Evolutionary conservation across 352 stramenopile species (phyloP), one percentile per base, ranked within the genome.

Genomic region (Peronospora destructor): DNA sequence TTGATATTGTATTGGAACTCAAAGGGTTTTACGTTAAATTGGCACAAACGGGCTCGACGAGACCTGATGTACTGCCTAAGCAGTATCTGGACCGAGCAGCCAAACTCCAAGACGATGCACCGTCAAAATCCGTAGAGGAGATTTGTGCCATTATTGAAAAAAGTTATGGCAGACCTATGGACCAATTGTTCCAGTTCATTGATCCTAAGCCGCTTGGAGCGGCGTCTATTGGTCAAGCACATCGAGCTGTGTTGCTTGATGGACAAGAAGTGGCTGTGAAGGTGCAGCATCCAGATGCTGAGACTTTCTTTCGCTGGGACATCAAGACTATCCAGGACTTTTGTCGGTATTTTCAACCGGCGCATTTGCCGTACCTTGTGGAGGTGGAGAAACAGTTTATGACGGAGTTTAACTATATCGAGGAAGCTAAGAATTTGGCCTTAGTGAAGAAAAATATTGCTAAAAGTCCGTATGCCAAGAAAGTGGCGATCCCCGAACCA

Each of bases 371-470:
- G 16, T 90, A 92, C 44, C 64, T 98, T 6, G 81, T 96, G 19
- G 93, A 98, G 61, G 91, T 98, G 37, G 94, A 98, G 71, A 95
- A 95, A 53, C 94, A 98, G 71, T 98, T 98, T 61, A 93, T 97
- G 85, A 98, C 89, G 16, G 95, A 98, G 68, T 98, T 98, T 67
- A 92, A 98, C 61, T 98, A 98, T 76, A 39, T 72, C 0, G 71
- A 90, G 56, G 95, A 98, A 63, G 91, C 84, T 36, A 75, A 85
- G 48, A 96, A 98, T 53, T 66, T 98, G 10, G 71, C 72, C 5
- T 82, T 68, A 19, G 86, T 98, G 30, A 71, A 93, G 10, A 52
- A 58, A 6, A 98, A 98, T 64, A 88, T 98, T 49, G 71, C 69
- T 3, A 82, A 80, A 53, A 91, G 73, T 50, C 81, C 77, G 32